These are phyloP conservation scores for Malassezia obtusa DNA, from an alignment of 1,284 basidiomycete genomes.

Conservation along the genomic window DNA sequence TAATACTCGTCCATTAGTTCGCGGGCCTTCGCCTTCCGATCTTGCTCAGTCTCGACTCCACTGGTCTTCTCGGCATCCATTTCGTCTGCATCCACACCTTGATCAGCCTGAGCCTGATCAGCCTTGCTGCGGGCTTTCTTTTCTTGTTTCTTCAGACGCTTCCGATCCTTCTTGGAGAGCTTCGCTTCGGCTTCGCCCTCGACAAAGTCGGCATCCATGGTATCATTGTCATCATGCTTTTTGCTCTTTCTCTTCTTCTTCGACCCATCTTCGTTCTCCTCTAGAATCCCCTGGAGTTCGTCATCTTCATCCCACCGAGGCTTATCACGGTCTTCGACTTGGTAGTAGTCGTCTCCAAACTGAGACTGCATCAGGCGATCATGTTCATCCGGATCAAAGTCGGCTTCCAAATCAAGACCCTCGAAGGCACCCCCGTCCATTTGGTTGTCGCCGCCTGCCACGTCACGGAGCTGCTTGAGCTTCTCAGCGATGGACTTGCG, in stretches of 20 bases:
- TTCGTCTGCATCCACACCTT: slow-evolving; percentile 16
- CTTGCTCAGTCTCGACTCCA: slow-evolving; percentile 13
- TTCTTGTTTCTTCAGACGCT: slow-evolving; percentile 51
- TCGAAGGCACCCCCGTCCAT: slow-evolving; percentile 28
- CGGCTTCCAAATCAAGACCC: slow-evolving; percentile 33
- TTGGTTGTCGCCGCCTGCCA: slow-evolving; percentile 27
- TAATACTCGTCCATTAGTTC: slow-evolving; percentile 84
- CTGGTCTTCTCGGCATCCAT: slow-evolving; percentile 17
- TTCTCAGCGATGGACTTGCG: slow-evolving; percentile 38
- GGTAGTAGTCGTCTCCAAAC: slow-evolving; percentile 41
- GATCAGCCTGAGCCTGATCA: background rate
- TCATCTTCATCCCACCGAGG: slow-evolving; percentile 83
- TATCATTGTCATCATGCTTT: slow-evolving; percentile 43
- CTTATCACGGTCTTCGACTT: slow-evolving; percentile 51
- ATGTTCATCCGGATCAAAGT: slow-evolving; percentile 45
- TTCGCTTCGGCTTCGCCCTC: slow-evolving; percentile 47
- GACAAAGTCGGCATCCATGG: slow-evolving; percentile 63
- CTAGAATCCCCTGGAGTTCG: slow-evolving; percentile 62
- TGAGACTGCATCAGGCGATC: slow-evolving; percentile 36
- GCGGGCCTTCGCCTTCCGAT: slow-evolving; percentile 54
- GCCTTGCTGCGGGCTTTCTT: slow-evolving; percentile 12
- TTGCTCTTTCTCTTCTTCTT: slow-evolving; percentile 53
- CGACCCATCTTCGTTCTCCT: slow-evolving; percentile 47
- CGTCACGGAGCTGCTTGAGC: slow-evolving; percentile 35
- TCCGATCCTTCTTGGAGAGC: slow-evolving; percentile 69